A percentile compares a stretch with the other conserved stretches of the same genome.
These are phyloP conservation scores for Diutina siamensis DNA, from an alignment of 1,139 yeast species.

Conservation along the genomic window DNA sequence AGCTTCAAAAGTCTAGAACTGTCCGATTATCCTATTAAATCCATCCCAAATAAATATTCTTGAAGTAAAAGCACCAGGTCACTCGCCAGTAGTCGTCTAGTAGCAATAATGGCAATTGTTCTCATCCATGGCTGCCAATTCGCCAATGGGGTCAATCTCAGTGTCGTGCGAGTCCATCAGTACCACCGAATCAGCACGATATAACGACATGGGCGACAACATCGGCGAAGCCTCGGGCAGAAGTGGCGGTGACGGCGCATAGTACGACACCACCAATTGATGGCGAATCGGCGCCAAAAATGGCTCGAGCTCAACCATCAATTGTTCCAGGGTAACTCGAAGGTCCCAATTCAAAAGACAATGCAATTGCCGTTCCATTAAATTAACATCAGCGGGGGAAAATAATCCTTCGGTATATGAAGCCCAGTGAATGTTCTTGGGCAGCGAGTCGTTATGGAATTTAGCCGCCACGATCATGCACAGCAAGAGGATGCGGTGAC, in stretches of 20 bases:
- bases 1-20: not conserved
- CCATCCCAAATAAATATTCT: conserved; percentile 1
- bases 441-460: conserved; percentile 66
- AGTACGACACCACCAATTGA: conserved; percentile 34
- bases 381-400: conserved; percentile 53
- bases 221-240: not conserved
- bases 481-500: conserved; percentile 66
- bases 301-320: conserved; percentile 33
- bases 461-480: conserved; percentile 64
- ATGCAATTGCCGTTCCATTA: conserved; percentile 70
- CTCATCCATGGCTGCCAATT: not conserved
- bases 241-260: not conserved
- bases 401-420: conserved; percentile 65
- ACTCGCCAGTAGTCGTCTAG: not conserved
- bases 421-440: conserved; percentile 71
- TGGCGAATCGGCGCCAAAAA: conserved; percentile 54
- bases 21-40: not conserved
- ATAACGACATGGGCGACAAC: not conserved
- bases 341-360: conserved; percentile 64
- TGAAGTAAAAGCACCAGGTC: not conserved
- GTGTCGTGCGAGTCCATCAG: not conserved
- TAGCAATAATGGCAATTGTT: not conserved
- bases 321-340: conserved; percentile 41
- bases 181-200: not conserved
- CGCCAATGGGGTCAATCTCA: conserved; percentile 1